Evolutionary conservation across 2,329 filamentous ascomycete genomes (phyloP).

Genomic region (Monosporascus ibericus): DNA sequence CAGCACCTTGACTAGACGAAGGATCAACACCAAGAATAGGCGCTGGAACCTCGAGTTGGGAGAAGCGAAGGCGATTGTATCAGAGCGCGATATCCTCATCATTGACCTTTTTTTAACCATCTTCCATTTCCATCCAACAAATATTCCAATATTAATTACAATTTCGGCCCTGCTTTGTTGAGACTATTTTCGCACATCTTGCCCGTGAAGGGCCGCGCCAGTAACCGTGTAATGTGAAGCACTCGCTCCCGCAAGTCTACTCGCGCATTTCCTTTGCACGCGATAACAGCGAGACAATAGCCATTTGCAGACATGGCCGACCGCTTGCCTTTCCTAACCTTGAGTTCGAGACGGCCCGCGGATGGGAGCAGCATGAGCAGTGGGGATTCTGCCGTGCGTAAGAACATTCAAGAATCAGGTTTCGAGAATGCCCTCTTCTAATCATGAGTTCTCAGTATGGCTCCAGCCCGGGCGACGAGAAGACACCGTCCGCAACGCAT

Average conservation of each 20-base stretch:
- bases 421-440: constrained; percentile 20
- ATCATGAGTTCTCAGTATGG: constrained; percentile 37
- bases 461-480: constrained; percentile 34
- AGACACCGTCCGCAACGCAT: constrained; percentile 41
- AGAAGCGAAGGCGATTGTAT: too few species aligned
- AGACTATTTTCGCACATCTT: not conserved
- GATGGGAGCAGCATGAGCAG: constrained; percentile 41
- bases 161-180: not conserved
- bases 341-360: constrained; percentile 42
- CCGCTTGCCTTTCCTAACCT: constrained; percentile 45
- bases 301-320: constrained; percentile 30
- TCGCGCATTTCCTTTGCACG: not conserved
- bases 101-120: too few species aligned
- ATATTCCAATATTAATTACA: too few species aligned
- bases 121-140: too few species aligned
- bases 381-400: constrained; percentile 43
- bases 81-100: too few species aligned
- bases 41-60: too few species aligned
- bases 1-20: too few species aligned
- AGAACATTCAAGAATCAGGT: constrained; percentile 14
- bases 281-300: not conserved
- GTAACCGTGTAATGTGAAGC: constrained; percentile 15
- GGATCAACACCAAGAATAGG: too few species aligned
- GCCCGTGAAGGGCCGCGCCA: constrained; percentile 11
- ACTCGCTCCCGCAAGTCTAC: constrained; percentile 1